A percentile compares a stretch with the other conserved stretches of the same genome.
These are phyloP conservation scores for Pseudocercospora crystallina DNA, from an alignment of 2,329 filamentous ascomycete genomes.

Conservation along the genomic window DNA sequence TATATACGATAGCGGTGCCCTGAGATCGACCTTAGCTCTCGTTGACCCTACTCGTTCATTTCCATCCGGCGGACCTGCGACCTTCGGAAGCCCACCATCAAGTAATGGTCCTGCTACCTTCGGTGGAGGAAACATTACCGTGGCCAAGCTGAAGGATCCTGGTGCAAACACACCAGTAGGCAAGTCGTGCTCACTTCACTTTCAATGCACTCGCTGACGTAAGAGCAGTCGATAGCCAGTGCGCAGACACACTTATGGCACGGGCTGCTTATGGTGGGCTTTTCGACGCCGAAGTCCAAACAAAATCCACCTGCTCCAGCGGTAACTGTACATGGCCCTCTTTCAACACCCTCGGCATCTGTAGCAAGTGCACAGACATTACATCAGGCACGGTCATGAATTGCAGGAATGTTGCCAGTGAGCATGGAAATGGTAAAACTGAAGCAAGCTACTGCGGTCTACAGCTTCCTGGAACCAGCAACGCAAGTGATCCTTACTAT, in stretches of 20 bases:
- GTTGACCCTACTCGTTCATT: not conserved
- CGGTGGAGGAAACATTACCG: too few relatives aligned
- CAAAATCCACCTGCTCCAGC: not conserved
- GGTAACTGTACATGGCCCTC: constrained; percentile 2
- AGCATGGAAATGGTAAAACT: not conserved
- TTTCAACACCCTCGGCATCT: not conserved
- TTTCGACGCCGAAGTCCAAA: not conserved
- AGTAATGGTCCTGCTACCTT: too few relatives aligned
- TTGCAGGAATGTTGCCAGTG: not conserved
- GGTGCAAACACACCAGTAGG: too few relatives aligned
- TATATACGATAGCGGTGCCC: not conserved
- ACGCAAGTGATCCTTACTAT: not conserved
- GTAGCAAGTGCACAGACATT: too few relatives aligned
- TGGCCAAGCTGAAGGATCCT: too few relatives aligned
- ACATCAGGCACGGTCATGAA: too few relatives aligned
- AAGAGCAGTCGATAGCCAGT: too few relatives aligned
- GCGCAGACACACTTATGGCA: not conserved
- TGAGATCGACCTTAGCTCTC: not conserved
- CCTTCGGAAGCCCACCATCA: too few relatives aligned
- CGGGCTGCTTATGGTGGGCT: not conserved
- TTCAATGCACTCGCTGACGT: too few relatives aligned
- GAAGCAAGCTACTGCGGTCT: not conserved
- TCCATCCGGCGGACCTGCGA: too few relatives aligned
- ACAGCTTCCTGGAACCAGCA: not conserved
- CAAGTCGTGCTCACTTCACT: too few relatives aligned